A percentile compares a stretch with the other conserved stretches of the same genome.
Evolutionary conservation across 2,329 filamentous ascomycete species (phyloP).

Genomic region (Apiospora hydei): DNA sequence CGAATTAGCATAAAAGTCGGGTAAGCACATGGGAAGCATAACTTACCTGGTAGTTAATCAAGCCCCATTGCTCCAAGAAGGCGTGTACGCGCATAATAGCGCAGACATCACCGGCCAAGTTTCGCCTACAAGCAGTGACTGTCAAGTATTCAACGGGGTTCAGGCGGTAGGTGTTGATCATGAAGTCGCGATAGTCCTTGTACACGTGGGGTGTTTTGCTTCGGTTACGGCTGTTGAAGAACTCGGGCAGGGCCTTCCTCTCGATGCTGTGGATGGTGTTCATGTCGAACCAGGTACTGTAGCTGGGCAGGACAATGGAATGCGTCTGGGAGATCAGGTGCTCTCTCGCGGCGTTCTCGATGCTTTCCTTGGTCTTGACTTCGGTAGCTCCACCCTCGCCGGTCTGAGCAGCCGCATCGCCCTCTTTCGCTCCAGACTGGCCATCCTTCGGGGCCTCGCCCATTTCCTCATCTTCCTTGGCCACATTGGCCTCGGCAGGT

Average conservation of each 20-base stretch:
- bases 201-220: slow-evolving; percentile 98
- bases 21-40: slow-evolving; percentile 21
- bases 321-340: slow-evolving; percentile 94
- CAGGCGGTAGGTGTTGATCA: slow-evolving; percentile 98
- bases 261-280: slow-evolving; percentile 89
- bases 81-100: slow-evolving; percentile 99
- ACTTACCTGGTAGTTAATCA: slow-evolving; percentile 96
- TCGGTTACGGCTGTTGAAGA: slow-evolving; percentile 97
- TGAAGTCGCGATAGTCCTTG: slow-evolving; percentile 99
- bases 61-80: slow-evolving; percentile 97
- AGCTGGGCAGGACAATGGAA: slow-evolving; percentile 94
- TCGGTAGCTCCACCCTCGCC: slow-evolving; percentile 59
- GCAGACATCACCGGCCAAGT: slow-evolving; percentile 95
- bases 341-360: slow-evolving; percentile 87
- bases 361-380: slow-evolving; percentile 77
- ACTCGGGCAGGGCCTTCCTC: slow-evolving; percentile 93
- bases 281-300: slow-evolving; percentile 99
- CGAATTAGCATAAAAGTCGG: slow-evolving; percentile 37
- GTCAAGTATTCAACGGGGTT: slow-evolving; percentile 97
- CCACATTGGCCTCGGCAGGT: slow-evolving; percentile 65
- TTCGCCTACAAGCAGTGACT: slow-evolving; percentile 93
- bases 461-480: slow-evolving; percentile 81
- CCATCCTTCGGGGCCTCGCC: slow-evolving; percentile 65
- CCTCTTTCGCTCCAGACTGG: slow-evolving; percentile 49
- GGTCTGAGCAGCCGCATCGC: slow-evolving; percentile 53